phyloP scores from a whole-genome alignment of 805 yeast species.

The Hanseniaspora nectarophila region DNA sequence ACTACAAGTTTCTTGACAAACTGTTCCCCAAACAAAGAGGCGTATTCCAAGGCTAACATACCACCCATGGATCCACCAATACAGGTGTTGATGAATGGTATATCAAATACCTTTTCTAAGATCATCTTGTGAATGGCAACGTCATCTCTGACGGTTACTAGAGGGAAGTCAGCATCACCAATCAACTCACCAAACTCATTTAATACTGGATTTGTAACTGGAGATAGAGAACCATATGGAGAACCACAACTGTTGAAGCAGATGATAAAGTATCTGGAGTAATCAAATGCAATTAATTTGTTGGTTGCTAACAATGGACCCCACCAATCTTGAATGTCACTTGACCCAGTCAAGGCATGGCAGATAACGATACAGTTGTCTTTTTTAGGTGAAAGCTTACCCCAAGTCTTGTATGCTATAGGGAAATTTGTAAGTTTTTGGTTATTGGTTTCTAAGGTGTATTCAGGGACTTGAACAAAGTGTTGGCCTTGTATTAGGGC shows the following conservation, averaged over 20 bases:
- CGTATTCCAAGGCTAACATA: conserved; percentile 84
- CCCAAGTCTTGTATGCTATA: conserved; percentile 95
- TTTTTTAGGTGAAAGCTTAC: conserved; percentile 53
- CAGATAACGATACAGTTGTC: conserved; percentile 82
- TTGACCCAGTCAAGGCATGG: conserved; percentile 91
- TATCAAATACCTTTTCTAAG: conserved; percentile 39
- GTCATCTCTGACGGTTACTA: conserved; percentile 89
- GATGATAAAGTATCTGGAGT: conserved; percentile 69
- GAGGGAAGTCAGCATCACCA: conserved; percentile 91
- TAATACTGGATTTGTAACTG: conserved; percentile 44
- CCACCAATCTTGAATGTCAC: conserved; percentile 98
- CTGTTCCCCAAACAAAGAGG: conserved; percentile 45
- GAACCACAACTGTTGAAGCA: conserved; percentile 91
- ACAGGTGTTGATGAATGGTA: conserved; percentile 65
- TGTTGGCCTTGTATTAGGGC: conserved; percentile 64
- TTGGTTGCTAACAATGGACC: conserved; percentile 76
- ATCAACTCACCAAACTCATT: conserved; percentile 62
- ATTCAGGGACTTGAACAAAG: conserved; percentile 63
- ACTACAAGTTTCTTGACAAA: conserved; percentile 68
- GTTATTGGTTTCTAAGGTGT: conserved; percentile 66
- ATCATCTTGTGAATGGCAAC: conserved; percentile 65
- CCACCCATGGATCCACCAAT: conserved; percentile 99
- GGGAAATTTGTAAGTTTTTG: conserved; percentile 51
- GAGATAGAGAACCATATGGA: conserved; percentile 93
- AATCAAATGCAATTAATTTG: conserved; percentile 72